A percentile compares a stretch with the other conserved stretches of the same genome.
Conservation (phyloP, 2,329 filamentous ascomycete genomes). For the Colletotrichum musae region DNA sequence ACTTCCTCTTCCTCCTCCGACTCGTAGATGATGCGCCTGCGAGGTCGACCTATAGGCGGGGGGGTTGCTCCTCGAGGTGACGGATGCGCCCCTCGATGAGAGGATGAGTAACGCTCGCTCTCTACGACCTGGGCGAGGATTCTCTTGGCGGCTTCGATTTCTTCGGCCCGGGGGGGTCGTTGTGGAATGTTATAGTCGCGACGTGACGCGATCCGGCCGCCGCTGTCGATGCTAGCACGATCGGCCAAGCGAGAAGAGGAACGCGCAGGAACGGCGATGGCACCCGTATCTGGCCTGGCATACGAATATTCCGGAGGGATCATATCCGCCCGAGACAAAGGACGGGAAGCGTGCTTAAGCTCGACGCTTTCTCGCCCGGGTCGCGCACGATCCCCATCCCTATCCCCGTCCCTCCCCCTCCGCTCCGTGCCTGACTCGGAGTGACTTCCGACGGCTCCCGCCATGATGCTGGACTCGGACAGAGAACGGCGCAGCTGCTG, state of each 20-base stretch:
- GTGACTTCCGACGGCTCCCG: background rate
- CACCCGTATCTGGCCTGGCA: constrained; percentile 8
- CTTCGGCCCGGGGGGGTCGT: constrained; percentile 28
- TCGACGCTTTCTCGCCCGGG: constrained; percentile 15
- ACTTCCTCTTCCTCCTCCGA: constrained; percentile 32
- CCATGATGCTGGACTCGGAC: constrained; percentile 16
- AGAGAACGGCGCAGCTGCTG: constrained; percentile 13
- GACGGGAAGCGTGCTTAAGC: background rate
- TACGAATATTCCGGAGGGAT: constrained; percentile 2
- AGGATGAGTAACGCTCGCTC: constrained; percentile 9
- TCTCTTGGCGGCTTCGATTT: constrained; percentile 30
- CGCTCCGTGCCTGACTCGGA: constrained; percentile 4
- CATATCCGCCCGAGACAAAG: constrained; percentile 28
- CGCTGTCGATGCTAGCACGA: constrained; percentile 16
- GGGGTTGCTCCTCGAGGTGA: constrained; percentile 23
- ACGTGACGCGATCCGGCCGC: constrained; percentile 12
- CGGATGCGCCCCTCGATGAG: background rate
- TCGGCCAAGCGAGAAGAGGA: constrained; percentile 21
- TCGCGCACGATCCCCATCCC: background rate
- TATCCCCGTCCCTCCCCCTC: too few relatives aligned
- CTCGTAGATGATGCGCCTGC: constrained; percentile 22
- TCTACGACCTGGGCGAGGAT: constrained; percentile 28
- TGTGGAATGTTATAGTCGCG: constrained; percentile 24
- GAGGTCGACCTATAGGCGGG: constrained; percentile 31
- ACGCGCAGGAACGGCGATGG: constrained; percentile 1